Base-by-base conservation (phyloP, 2,329 filamentous ascomycete genomes). In the Penicillium vulpinum region DNA sequence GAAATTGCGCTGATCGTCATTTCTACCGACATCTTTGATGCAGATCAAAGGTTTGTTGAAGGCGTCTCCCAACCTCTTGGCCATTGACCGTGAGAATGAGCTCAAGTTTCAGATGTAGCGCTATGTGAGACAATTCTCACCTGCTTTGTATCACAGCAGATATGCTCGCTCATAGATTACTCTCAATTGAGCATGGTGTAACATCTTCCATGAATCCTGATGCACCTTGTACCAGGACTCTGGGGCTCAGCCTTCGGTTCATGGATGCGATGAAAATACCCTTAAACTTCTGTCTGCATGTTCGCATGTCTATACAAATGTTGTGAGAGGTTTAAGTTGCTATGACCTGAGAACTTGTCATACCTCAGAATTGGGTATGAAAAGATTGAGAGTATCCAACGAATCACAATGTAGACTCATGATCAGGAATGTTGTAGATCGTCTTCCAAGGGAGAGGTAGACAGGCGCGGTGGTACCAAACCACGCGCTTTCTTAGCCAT, bases 401-500 rank as follows among this genome's bases (percentile, higher is more conserved):
- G 26, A 56, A 56, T 51, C 31, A 43, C 18, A 5, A 21, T 24
- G 18, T 45, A 26, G 4, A 9, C 21, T 28, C 11, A 16, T 16
- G 18, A 21, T 22, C 18, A 40, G 15, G 16, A 38, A 46, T 31
- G 33, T 11, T 15, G 13, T 51, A 40, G 48, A 51, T 45, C 33
- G 28, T 51, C 21, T 33, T 31, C 39, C 33, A 47, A 53, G 21
- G 11, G 31, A 51, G 33, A 28, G 48, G 26, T 13, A 31, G 29
- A 45, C 33, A 35, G 29, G 28, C 13, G 54, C 28, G n/a, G 54
- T 56, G 48, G 35, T 45, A 52, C 54, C 54, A 24, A n/a, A 16
- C 48, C 54, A 52, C 54, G 54, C 48, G 54, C 54, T 56, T 46
- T 43, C 16, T 28, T 43, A 15, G 29, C n/a, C 22, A n/a, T 28